Conservation (phyloP, 2,329 filamentous ascomycete genomes). For the Thelonectria olida region DNA sequence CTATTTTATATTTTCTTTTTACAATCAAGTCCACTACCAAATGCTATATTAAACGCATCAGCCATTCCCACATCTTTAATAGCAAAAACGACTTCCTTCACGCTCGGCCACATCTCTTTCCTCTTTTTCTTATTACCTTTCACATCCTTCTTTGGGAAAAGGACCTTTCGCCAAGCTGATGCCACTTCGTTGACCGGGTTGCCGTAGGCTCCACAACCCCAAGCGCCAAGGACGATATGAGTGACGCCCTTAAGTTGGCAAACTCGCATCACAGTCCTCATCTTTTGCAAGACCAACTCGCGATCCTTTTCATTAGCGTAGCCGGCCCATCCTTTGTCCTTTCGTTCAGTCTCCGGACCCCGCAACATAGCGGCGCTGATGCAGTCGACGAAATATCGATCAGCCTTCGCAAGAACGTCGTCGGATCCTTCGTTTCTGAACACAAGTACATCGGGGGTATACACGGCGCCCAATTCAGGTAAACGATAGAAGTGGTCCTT, state of each 20-base stretch:
- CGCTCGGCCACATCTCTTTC: slow-evolving; percentile 31
- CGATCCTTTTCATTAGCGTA: slow-evolving; percentile 60
- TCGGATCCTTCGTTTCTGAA: slow-evolving; percentile 54
- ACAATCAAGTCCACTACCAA: slow-evolving; percentile 50
- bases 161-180: slow-evolving; percentile 55
- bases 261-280: slow-evolving; percentile 66
- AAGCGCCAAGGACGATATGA: slow-evolving; percentile 67
- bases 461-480: slow-evolving; percentile 65
- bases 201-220: slow-evolving; percentile 72
- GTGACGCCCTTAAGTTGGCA: slow-evolving; percentile 54
- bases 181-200: slow-evolving; percentile 70
- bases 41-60: slow-evolving; percentile 58
- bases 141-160: slow-evolving; percentile 30
- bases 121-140: slow-evolving; percentile 24
- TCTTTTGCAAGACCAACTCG: slow-evolving; percentile 62
- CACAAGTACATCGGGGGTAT: slow-evolving; percentile 67
- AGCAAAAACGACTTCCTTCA: slow-evolving; percentile 64
- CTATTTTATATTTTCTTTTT: too few relatives aligned
- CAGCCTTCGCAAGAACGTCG: slow-evolving; percentile 51
- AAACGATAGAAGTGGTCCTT: slow-evolving; percentile 67
- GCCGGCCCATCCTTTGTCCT: slow-evolving; percentile 39
- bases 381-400: slow-evolving; percentile 68
- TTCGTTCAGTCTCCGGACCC: slow-evolving; percentile 61
- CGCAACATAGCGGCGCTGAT: slow-evolving; percentile 67
- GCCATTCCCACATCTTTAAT: slow-evolving; percentile 63